Conservation (phyloP, 2,329 filamentous ascomycete species). For the Alternaria brassicicola region DNA sequence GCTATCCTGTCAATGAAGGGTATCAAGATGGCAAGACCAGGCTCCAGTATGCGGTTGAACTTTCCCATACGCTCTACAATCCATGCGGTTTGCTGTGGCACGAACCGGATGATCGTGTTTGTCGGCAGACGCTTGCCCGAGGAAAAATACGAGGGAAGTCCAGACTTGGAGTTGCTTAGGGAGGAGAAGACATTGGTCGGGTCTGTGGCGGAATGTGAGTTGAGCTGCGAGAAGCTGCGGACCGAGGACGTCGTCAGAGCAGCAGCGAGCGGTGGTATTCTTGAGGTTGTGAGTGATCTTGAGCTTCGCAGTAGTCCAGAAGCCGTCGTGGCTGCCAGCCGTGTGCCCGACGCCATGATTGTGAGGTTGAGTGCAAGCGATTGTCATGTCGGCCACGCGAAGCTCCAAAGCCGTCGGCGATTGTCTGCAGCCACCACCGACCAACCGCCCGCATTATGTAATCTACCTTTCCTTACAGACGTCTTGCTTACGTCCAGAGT, state of each 20-base stretch:
- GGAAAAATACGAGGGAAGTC: conserved; percentile 80
- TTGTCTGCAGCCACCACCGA: conserved; percentile 20
- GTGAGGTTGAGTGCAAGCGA: conserved; percentile 23
- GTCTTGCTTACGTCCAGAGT: neutral
- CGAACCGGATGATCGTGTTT: conserved; percentile 94
- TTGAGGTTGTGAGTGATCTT: conserved; percentile 21
- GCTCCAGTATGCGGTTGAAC: conserved; percentile 91
- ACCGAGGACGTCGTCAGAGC: conserved; percentile 21
- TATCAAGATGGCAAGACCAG: conserved; percentile 84
- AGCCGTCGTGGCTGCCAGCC: conserved; percentile 40
- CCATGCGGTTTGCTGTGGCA: conserved; percentile 99
- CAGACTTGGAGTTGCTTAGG: conserved; percentile 31
- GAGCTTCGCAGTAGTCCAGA: conserved; percentile 35
- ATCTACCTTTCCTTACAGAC: conserved; percentile 1
- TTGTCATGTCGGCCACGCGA: conserved; percentile 27
- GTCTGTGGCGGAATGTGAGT: conserved; percentile 33
- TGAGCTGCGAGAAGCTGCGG: conserved; percentile 43
- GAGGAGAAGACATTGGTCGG: conserved; percentile 40
- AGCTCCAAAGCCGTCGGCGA: conserved; percentile 24
- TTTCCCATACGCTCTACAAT: conserved; percentile 99
- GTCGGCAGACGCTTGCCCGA: conserved; percentile 71
- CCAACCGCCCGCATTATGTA: conserved; percentile 27
- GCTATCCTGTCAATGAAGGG: conserved; percentile 95
- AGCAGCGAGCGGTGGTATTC: conserved; percentile 28
- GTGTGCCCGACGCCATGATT: conserved; percentile 47